Conservation (phyloP, 495 filamentous ascomycete species). For the Neurospora sublineolata region DNA sequence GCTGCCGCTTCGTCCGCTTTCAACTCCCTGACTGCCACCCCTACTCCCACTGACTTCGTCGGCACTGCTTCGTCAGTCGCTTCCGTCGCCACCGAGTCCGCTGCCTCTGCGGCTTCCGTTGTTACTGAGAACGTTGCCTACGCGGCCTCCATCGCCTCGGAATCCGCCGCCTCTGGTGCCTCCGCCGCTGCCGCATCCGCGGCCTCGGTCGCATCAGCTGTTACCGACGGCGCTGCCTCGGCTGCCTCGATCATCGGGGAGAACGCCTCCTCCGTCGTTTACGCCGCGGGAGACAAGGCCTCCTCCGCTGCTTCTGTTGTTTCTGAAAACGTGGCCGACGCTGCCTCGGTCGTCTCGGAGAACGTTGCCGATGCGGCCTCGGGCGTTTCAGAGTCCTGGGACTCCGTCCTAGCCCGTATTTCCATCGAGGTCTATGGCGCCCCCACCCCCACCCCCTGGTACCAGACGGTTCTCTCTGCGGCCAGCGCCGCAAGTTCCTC, state of each 20-base stretch:
- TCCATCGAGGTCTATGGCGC: slow-evolving; percentile 65
- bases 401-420: slow-evolving; percentile 51
- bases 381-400: slow-evolving; percentile 46
- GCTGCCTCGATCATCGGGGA: slow-evolving; percentile 25
- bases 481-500: slow-evolving; percentile 17
- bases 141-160: slow-evolving; percentile 13
- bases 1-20: slow-evolving; percentile 53
- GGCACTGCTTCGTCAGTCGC: slow-evolving; percentile 29
- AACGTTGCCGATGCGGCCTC: slow-evolving; percentile 21
- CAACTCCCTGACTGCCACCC: slow-evolving; percentile 37
- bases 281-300: slow-evolving; percentile 11
- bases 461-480: slow-evolving; percentile 31
- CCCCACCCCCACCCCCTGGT: slow-evolving; percentile 49
- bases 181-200: slow-evolving; percentile 34
- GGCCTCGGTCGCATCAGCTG: slow-evolving; percentile 12
- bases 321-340: slow-evolving; percentile 16
- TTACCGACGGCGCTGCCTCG: slow-evolving; percentile 11
- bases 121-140: slow-evolving; percentile 18
- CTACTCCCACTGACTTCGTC: slow-evolving; percentile 34
- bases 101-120: slow-evolving; percentile 20
- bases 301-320: slow-evolving; percentile 18
- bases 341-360: slow-evolving; percentile 16
- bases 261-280: slow-evolving; percentile 20
- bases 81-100: slow-evolving; percentile 21
- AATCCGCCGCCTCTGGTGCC: slow-evolving; percentile 31